Evolutionary conservation across 768 basidiomycete genomes (phyloP).

Genomic region (Lactarius pseudohatsudake): DNA sequence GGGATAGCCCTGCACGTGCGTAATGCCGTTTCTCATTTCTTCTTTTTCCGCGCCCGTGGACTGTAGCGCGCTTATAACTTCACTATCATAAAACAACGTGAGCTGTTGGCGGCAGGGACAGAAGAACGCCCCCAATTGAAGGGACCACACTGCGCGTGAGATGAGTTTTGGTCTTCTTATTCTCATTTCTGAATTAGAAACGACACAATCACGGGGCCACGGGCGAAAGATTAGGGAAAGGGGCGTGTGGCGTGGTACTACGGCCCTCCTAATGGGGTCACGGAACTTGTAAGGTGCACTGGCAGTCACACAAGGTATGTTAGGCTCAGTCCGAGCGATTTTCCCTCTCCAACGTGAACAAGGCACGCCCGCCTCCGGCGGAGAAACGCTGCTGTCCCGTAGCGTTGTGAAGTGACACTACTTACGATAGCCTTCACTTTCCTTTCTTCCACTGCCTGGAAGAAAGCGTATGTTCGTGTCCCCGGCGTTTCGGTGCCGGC

Average conservation of each 20-base stretch:
- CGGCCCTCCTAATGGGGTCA: constrained; percentile 22
- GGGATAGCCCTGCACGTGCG: background rate
- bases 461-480: background rate
- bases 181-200: constrained; percentile 7
- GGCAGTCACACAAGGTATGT: background rate
- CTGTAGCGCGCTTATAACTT: constrained; percentile 1
- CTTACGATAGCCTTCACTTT: background rate
- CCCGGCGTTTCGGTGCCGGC: background rate
- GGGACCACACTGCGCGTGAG: background rate
- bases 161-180: background rate
- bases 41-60: background rate
- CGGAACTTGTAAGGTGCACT: constrained; percentile 10
- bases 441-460: background rate
- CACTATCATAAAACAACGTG: background rate
- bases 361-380: background rate
- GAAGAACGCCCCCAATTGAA: constrained; percentile 1
- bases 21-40: background rate
- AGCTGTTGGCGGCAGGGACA: background rate
- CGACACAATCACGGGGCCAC: constrained; percentile 10
- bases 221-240: constrained; percentile 14
- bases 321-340: constrained; percentile 14
- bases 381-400: background rate
- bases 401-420: background rate
- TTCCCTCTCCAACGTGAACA: background rate
- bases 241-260: constrained; percentile 14